Base-by-base conservation (phyloP, 2,329 filamentous ascomycete genomes). In the Boeremia lycopersici region DNA sequence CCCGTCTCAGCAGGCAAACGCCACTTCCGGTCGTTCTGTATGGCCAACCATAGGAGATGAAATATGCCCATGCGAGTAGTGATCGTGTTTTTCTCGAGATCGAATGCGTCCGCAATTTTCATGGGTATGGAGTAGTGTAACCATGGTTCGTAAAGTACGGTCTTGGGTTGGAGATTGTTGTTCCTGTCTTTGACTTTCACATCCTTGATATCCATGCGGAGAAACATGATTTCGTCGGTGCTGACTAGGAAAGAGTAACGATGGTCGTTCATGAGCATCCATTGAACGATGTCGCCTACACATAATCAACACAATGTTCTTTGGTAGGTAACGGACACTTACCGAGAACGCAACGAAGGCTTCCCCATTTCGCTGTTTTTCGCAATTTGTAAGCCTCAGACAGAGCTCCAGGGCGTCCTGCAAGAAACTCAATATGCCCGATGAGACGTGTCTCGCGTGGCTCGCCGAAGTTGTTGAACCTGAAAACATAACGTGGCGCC, bases 271-370 rank as follows among this genome's bases (percentile, higher is more conserved):
- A 58, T 49, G 13, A 64, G 43, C 64, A 67, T 67, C 53, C 53
- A 61, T 19, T 60, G 59, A 5, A 54, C 57, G 1, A 66, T 48
- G 8, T 65, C 56, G 13, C 64, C 64, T 67, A 17, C n/a, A 51
- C 3, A 8, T 3, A 10, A 7, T 45, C 7, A 53, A 44, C 43
- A 17, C 42, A 13, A 19, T 6, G 2, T 6, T 13, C 3, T 15
- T 13, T 7, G 28, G 3, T 4, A 6, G 17, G 8, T 5, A 11
- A n/a, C 1, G 10, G 10, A 17, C 6, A 25, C 51, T 40, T 46
- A 63, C 63, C 63, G 10, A 66, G 26, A 8, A 66, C 56, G 31
- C 62, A 63, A 19, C 63, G 51, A n/a, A 65, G 43, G 36, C 63
- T 65, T 1, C 62, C 62, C 56, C 59, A 66, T 4, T 50, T 44